These are phyloP conservation scores for Phytopythium kandeliae DNA, from an alignment of 352 stramenopile species.

Conservation along the genomic window DNA sequence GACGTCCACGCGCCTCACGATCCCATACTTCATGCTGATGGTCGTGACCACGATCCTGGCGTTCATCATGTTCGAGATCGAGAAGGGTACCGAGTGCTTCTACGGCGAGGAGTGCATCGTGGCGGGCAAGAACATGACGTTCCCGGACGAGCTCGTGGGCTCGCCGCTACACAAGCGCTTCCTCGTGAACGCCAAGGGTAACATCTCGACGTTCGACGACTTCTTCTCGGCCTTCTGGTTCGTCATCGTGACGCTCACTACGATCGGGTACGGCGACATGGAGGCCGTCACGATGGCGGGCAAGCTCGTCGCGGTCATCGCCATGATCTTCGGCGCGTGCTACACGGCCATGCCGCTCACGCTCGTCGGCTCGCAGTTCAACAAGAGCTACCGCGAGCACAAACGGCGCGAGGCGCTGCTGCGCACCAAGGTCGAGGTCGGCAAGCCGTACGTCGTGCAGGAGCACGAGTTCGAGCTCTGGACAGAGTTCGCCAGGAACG, in stretches of 20 bases:
- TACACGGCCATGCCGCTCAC: conserved; percentile 81
- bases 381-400: conserved; percentile 78
- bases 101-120: conserved; percentile 63
- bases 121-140: conserved; percentile 51
- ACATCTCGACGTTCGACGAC: conserved; percentile 69
- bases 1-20: conserved; percentile 62
- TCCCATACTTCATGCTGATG: conserved; percentile 79
- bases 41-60: conserved; percentile 68
- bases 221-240: conserved; percentile 85
- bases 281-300: conserved; percentile 55
- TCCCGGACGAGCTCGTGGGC: conserved; percentile 39
- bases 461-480: conserved; percentile 37
- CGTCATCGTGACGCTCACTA: conserved; percentile 73
- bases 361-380: conserved; percentile 75
- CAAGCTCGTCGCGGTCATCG: conserved; percentile 63
- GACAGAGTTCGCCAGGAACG: conserved; percentile 44
- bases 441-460: conserved; percentile 48
- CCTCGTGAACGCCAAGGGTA: conserved; percentile 60
- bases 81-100: conserved; percentile 76
- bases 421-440: conserved; percentile 67
- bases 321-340: conserved; percentile 80
- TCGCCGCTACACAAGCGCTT: conserved; percentile 59
- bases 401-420: conserved; percentile 65
- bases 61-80: conserved; percentile 77
- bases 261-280: conserved; percentile 75